phyloP scores from a whole-genome alignment of 1,284 basidiomycete species.

The Cutaneotrichosporon arboriforme region DNA sequence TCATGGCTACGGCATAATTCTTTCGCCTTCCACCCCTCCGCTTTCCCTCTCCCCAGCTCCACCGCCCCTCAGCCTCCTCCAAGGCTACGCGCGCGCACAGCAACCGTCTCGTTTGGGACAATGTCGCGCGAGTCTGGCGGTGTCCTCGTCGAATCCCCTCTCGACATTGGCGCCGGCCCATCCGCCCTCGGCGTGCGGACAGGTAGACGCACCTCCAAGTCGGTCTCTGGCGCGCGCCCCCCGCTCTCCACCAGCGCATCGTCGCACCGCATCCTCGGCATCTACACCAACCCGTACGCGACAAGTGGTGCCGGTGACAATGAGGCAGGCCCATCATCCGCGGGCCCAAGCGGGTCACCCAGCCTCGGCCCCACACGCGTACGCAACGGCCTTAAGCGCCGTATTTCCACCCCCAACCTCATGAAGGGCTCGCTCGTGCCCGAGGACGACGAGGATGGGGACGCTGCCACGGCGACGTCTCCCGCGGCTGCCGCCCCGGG shows the following conservation, averaged over 20 bases:
- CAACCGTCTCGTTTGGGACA: slow-evolving; percentile 29
- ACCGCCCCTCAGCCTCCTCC: slow-evolving; percentile 1
- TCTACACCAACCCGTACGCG: not conserved
- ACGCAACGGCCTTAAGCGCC: slow-evolving; percentile 31
- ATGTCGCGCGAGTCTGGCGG: slow-evolving; percentile 17
- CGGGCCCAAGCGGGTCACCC: slow-evolving; percentile 3
- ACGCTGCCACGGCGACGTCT: not conserved
- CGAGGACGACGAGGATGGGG: slow-evolving; percentile 10
- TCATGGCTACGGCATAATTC: not conserved
- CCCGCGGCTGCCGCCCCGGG: not conserved
- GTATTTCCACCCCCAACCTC: slow-evolving; percentile 38
- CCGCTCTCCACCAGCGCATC: slow-evolving; percentile 14
- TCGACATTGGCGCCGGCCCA: not conserved
- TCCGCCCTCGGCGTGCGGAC: slow-evolving; percentile 4
- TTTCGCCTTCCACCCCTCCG: not conserved
- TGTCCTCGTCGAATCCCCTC: not conserved
- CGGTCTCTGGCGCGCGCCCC: slow-evolving; percentile 23
- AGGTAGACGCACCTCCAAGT: slow-evolving; percentile 21
- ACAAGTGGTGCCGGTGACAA: no score
- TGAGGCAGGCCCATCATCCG: slow-evolving; percentile 1
- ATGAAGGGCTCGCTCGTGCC: slow-evolving; percentile 7
- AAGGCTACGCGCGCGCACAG: slow-evolving; percentile 29
- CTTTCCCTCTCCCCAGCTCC: not conserved
- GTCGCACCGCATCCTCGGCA: slow-evolving; percentile 11
- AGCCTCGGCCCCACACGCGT: slow-evolving; percentile 3